Evolutionary conservation across 1,139 yeast species (phyloP), one percentile per base, ranked within the genome.

Genomic region (Magnusiomyces ingens): DNA sequence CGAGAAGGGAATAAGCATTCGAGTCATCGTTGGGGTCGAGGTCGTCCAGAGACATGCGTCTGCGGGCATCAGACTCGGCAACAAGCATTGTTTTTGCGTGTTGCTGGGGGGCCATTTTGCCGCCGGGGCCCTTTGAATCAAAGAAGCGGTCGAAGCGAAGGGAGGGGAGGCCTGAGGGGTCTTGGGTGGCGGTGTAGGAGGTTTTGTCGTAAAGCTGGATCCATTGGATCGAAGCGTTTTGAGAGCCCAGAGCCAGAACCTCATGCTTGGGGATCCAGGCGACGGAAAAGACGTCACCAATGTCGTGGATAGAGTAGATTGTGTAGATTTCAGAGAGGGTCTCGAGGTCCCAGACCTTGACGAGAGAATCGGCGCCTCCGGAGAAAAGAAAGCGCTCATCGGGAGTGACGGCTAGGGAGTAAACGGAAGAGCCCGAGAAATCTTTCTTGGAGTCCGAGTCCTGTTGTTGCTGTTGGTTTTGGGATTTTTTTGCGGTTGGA

Each of bases 231-330:
- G 93, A 80, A 1, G 98, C 96, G 66, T 91, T 91, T 67, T 93
- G 98, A 11, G 96, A 84, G 1, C 99, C 99, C 60, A 89, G 79
- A 59, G 84, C 88, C 11, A 93, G 72, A 0, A 89, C 80, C 49
- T 81, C 77, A 13, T 79, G 67, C 1, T 71, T 61, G 19, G 80
- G 80, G 35, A 84, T 77, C 82, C 94, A 89, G 3, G 82, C 79
- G 37, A 93, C 71, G 3, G 96, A 85, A 66, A 93, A 91, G 18
- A 93, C 85, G 67, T 93, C 99, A 45, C 99, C 99, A 51, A 93
- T 85, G 69, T 93, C 99, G 46, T 86, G 78, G 17, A 85, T 69
- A 0, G 95, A 85, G 67, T 93, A 93, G 11, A 91, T 79, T 1
- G 95, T 84, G 62, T 85, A 82, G 46, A 72, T 76, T 45, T 66